Evolutionary conservation across 1,284 basidiomycete species (phyloP), one percentile per base, ranked within the genome.

Genomic region (Meira nashicola): DNA sequence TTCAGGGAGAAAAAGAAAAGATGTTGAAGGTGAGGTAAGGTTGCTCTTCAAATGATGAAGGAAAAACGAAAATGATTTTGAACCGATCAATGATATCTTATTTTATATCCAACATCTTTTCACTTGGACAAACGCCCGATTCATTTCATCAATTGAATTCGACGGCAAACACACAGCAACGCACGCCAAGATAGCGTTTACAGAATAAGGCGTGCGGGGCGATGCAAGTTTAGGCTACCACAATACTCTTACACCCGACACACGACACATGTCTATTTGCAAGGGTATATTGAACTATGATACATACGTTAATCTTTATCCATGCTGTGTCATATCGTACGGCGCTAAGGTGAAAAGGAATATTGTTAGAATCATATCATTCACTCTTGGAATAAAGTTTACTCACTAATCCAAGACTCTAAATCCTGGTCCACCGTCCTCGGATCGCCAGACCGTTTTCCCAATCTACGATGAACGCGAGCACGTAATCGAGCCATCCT

Each of bases 341-440:
- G 68, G 68, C 2, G 68, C 57, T 58, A 19, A 15, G 53, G 33
- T 12, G 21, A 21, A 19, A 19, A 57, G n/a, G 23, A 19, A 41
- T 4, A 40, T 6, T 33, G 23, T 15, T 28, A 39, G 48, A 4
- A 21, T 17, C 38, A 28, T 39, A 25, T 50, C 38, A 28, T 6
- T 50, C 38, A 6, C 15, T 50, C 7, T 25, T 53, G 6, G 6
- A 17, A 5, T 41, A 28, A 37, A 39, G n/a, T 25, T 38, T 19
- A 53, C 50, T 53, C 50, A 53, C 50, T 72, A 62, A 72, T 71
- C 66, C 70, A 68, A 1, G 64, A 56, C 8, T 63, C 64, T 38
- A 72, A 63, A 37, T 72, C 68, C 44, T 72, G 64, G 40, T 71
- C 66, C 10, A 72, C 67, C 21, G 67, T 50, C 19, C 57, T 59